A percentile compares a stretch with the other conserved stretches of the same genome.
phyloP scores from a whole-genome alignment of 768 basidiomycete genomes.

The Vararia minispora region DNA sequence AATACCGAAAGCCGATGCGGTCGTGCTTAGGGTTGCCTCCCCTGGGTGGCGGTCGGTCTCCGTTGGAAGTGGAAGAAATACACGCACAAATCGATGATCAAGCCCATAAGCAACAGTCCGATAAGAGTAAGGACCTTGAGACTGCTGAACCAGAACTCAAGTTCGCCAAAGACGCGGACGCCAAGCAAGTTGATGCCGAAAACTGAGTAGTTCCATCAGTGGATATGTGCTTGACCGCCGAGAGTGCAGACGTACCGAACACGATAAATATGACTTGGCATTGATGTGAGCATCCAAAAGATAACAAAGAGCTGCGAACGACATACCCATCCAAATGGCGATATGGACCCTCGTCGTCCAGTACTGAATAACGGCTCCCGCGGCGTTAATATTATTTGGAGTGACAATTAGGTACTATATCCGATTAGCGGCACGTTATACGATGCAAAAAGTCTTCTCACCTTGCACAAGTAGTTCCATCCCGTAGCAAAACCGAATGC shows the following conservation, averaged over 20 bases:
- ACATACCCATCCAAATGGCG: conserved; percentile 48
- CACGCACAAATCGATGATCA: conserved; percentile 27
- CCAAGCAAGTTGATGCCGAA: conserved; percentile 48
- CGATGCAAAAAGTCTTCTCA: conserved; percentile 12
- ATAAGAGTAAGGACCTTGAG: conserved; percentile 49
- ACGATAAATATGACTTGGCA: conserved; percentile 42
- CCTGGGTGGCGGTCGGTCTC: conserved; percentile 57
- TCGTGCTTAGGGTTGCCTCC: conserved; percentile 33
- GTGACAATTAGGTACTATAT: conserved; percentile 45
- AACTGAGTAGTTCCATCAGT: conserved; percentile 22
- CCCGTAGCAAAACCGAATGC: conserved; percentile 59
- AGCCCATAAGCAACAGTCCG: conserved; percentile 34
- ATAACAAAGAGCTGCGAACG: neutral
- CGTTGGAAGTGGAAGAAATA: conserved; percentile 19
- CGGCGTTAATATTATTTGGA: conserved; percentile 55
- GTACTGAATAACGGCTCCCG: conserved; percentile 31
- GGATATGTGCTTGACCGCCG: neutral
- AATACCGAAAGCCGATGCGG: conserved; percentile 26
- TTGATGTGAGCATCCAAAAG: conserved; percentile 3
- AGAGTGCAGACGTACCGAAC: conserved; percentile 31
- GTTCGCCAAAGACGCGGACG: conserved; percentile 56
- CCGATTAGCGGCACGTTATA: neutral
- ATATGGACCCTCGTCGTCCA: conserved; percentile 27
- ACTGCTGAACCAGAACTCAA: conserved; percentile 66
- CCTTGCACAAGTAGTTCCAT: conserved; percentile 53